Percentiles rank a stretch among this genome's conserved stretches.
These are phyloP conservation scores for Stemphylium lycopersici DNA, from an alignment of 2,329 filamentous ascomycete species.

Conservation along the genomic window DNA sequence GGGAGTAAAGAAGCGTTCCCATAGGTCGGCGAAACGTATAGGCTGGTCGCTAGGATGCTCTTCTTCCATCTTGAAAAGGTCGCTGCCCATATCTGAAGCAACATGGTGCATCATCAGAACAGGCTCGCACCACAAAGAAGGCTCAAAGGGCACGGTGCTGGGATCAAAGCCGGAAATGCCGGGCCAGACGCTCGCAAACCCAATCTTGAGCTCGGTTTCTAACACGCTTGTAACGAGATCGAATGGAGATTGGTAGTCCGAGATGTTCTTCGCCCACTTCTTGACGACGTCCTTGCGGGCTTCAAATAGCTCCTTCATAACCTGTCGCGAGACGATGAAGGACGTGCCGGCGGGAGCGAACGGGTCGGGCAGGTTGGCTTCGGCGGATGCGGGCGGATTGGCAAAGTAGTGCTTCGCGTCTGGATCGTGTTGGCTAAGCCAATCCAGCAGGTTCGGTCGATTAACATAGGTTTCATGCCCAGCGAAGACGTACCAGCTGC, in stretches of 20 bases:
- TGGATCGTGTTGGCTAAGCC: conserved; percentile 59
- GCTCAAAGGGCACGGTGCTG: conserved; percentile 49
- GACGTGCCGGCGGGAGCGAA: conserved; percentile 62
- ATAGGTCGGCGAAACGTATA: conserved; percentile 38
- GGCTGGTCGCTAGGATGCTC: conserved; percentile 27
- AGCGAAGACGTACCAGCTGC: conserved; percentile 65
- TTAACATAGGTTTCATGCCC: conserved; percentile 65
- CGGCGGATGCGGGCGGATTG: conserved; percentile 39
- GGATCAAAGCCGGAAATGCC: conserved; percentile 38
- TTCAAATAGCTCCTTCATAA: conserved; percentile 51
- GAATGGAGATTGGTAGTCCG: conserved; percentile 57
- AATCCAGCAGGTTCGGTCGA: conserved; percentile 60
- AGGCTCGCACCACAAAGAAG: conserved; percentile 51
- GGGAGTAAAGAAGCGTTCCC: conserved; percentile 35
- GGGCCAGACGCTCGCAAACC: conserved; percentile 56
- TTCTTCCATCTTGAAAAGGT: conserved; percentile 56
- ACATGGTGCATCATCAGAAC: conserved; percentile 54
- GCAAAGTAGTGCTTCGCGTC: conserved; percentile 59
- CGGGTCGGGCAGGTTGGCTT: conserved; percentile 41
- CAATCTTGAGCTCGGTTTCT: conserved; percentile 52
- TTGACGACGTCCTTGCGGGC: conserved; percentile 51
- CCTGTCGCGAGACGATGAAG: conserved; percentile 59
- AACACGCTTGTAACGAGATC: conserved; percentile 58
- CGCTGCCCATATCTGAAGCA: conserved; percentile 49
- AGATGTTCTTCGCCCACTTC: conserved; percentile 55